phyloP scores from a whole-genome alignment of 495 filamentous ascomycete genomes.

The Daldinia loculata region DNA sequence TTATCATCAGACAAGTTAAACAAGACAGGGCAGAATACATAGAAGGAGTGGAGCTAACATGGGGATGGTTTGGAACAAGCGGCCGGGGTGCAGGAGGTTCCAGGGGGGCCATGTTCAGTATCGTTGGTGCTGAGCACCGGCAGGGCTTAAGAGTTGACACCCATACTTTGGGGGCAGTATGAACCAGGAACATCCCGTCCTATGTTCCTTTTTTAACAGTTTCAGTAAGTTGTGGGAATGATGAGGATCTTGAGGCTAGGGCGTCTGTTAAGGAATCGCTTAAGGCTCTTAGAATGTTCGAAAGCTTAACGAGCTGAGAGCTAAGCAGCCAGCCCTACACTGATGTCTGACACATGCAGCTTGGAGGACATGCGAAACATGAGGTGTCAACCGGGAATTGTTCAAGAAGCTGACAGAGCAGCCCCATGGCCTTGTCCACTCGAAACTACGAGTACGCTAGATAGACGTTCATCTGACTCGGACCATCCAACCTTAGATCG shows the following conservation, averaged over 20 bases:
- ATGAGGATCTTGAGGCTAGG: conserved; percentile 36
- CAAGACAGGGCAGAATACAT: conserved; percentile 37
- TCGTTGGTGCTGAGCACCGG: conserved; percentile 41
- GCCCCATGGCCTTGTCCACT: conserved; percentile 22
- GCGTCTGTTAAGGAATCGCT: conserved; percentile 32
- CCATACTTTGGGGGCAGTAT: conserved; percentile 40
- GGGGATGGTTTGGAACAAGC: conserved; percentile 43
- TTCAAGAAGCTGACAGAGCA: conserved; percentile 30
- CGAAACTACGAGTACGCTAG: conserved; percentile 30
- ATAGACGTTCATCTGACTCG: conserved; percentile 25
- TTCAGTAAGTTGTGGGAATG: conserved; percentile 32
- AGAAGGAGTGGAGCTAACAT: conserved; percentile 44
- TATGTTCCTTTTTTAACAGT: conserved; percentile 40
- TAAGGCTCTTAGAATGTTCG: conserved; percentile 31
- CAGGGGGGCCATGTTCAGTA: conserved; percentile 41
- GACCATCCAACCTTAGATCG: conserved; percentile 16
- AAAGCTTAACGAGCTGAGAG: conserved; percentile 42
- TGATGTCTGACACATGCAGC: conserved; percentile 44
- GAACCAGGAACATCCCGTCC: conserved; percentile 38
- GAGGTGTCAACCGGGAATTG: conserved; percentile 33
- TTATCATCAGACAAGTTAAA: conserved; percentile 45
- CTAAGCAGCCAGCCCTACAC: conserved; percentile 42
- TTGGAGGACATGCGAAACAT: conserved; percentile 41
- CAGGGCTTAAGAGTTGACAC: conserved; percentile 47
- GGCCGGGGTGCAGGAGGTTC: conserved; percentile 45